Base-by-base conservation (phyloP, 1,139 yeast genomes). In the Groenewaldozyma auringiensis region DNA sequence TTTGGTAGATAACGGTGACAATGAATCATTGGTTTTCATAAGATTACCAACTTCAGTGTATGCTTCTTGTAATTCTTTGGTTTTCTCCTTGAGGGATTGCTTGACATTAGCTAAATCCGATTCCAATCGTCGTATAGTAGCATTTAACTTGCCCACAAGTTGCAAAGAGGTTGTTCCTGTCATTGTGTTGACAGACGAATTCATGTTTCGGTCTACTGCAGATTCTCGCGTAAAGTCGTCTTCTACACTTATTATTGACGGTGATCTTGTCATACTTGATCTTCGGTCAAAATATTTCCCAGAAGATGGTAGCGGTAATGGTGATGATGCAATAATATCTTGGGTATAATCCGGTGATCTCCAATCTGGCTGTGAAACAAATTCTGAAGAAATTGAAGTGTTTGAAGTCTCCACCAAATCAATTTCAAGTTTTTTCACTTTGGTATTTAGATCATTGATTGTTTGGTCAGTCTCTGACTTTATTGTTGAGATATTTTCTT, bases 61-160 rank as follows among this genome's bases (percentile, higher is more conserved):
- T 0, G 85, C 79, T 4, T 71, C 72, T 41, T 80, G 83, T 56
- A 85, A 85, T 45, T 83, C 86, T 4, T 58, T 58, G 2, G 68
- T 63, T 31, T 84, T 62, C 46, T 71, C 71, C 11, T 68, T 67
- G 43, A 83, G 73, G 46, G 84, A 89, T 43, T 83, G 88, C 51
- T 72, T 76, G 44, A 81, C 65, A 0, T 86, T 74, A 39, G 76
- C 65, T 32, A 88, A 63, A 59, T 92, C 96, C 16, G 83, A 76
- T 59, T 92, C 96, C 38, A 89, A 68, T 47, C 89, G 73, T 48
- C 95, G 75, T 18, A 89, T 79, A 42, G 81, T 86, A 1, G 85
- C 69, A 43, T 87, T 75, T 75, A 87, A 74, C 54, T 82, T 81
- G 52, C 83, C 81, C 37, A 86, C 74, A 31, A 86, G 61, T 58